Percentiles rank a stretch among this genome's conserved stretches.
Evolutionary conservation across 2,329 filamentous ascomycete genomes (phyloP).

Genomic region (Rhynchosporium graminicola): DNA sequence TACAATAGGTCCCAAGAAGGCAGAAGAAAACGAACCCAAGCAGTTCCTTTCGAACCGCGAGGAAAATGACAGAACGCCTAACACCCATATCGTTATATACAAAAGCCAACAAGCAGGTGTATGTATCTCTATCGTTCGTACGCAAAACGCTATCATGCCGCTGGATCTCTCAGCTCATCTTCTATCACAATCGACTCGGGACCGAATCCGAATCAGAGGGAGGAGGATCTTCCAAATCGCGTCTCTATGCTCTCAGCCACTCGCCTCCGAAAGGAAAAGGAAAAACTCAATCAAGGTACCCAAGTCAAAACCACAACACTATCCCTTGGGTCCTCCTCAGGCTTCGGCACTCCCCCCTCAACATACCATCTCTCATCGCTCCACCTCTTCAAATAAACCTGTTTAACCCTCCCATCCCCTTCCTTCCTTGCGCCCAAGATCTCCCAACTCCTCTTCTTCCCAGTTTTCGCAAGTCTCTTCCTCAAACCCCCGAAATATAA

Average conservation of each 20-base stretch:
- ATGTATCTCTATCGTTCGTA: background rate
- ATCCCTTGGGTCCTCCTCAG: conserved; percentile 23
- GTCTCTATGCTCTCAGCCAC: background rate
- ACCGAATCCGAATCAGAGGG: no score
- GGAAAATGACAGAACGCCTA: background rate
- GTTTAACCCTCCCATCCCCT: conserved; percentile 52
- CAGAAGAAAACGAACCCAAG: no score
- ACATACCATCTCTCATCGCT: conserved; percentile 55
- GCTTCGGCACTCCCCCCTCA: conserved; percentile 26
- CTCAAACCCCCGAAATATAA: conserved; percentile 53
- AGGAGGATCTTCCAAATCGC: background rate
- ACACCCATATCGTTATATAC: background rate
- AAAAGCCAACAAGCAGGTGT: background rate
- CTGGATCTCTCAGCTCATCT: background rate
- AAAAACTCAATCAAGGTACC: conserved; percentile 25
- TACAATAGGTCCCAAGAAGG: no score
- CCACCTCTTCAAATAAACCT: conserved; percentile 55
- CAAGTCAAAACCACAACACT: conserved; percentile 37
- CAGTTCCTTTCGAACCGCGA: no score
- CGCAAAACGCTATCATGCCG: conserved; percentile 13
- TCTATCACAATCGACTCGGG: background rate
- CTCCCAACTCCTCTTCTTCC: conserved; percentile 55
- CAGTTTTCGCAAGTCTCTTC: conserved; percentile 49
- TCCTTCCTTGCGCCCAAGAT: conserved; percentile 52
- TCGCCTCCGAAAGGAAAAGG: background rate